Percentiles rank a stretch among this genome's conserved stretches.
These are phyloP conservation scores for Coniochaeta sp. DNA, from an alignment of 2,329 filamentous ascomycete species.

Conservation along the genomic window DNA sequence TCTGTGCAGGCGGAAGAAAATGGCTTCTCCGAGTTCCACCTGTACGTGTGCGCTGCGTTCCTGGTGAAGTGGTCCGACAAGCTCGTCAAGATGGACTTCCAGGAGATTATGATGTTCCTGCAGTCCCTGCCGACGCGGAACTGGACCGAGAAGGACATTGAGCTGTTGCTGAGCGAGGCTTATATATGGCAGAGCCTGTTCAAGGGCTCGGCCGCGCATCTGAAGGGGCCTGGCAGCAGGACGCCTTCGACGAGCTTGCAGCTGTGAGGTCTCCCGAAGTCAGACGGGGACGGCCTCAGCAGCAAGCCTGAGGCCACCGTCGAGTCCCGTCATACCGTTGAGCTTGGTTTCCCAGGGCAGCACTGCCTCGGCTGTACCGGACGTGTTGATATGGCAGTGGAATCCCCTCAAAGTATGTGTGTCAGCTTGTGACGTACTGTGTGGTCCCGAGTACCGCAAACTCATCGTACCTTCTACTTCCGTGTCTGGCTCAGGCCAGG, in stretches of 20 bases:
- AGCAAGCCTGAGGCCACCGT: background rate
- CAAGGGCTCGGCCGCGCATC: slow-evolving; percentile 86
- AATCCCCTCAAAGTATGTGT: no score
- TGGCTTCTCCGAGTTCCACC: slow-evolving; percentile 95
- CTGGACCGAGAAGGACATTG: slow-evolving; percentile 98
- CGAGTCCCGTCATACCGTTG: background rate
- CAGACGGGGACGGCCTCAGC: no score
- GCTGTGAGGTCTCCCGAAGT: background rate
- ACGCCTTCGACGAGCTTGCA: background rate
- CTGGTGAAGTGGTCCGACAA: slow-evolving; percentile 97
- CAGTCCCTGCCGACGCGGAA: slow-evolving; percentile 86
- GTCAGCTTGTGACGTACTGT: no score
- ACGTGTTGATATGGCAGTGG: no score
- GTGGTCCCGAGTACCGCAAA: no score
- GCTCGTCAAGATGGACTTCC: slow-evolving; percentile 92
- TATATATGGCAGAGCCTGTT: slow-evolving; percentile 99
- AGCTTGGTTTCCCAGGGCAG: no score
- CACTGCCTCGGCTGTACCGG: no score
- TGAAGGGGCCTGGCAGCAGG: slow-evolving; percentile 26
- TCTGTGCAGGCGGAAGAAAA: slow-evolving; percentile 82
- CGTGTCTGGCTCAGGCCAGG: no score
- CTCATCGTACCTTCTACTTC: no score
- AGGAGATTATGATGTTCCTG: slow-evolving; percentile 99
- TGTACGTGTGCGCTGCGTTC: slow-evolving; percentile 97
- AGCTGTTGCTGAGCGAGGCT: slow-evolving; percentile 88